These are phyloP conservation scores for Fusarium floridanum DNA, from an alignment of 2,329 filamentous ascomycete genomes.

Conservation along the genomic window DNA sequence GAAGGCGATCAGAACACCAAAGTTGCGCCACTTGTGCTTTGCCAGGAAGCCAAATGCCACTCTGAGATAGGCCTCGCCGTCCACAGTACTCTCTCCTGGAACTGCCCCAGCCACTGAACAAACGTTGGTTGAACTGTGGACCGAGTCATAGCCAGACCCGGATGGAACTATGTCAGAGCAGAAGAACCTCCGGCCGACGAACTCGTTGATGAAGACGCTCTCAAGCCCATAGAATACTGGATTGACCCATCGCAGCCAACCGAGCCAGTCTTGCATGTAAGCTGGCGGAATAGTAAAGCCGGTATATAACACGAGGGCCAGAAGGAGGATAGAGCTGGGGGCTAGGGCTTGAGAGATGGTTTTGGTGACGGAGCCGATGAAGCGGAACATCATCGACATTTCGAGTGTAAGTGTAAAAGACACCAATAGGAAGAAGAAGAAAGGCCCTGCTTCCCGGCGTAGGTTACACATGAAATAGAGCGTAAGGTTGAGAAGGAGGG, in stretches of 20 bases:
- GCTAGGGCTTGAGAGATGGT: slow-evolving; percentile 42
- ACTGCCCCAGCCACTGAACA: no score
- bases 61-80: no score
- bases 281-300: slow-evolving; percentile 59
- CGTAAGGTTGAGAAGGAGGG: slow-evolving; percentile 55
- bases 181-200: slow-evolving; percentile 59
- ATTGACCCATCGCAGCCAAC: slow-evolving; percentile 76
- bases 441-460: slow-evolving; percentile 66
- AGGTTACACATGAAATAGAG: slow-evolving; percentile 77
- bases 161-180: slow-evolving; percentile 58
- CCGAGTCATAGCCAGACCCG: slow-evolving; percentile 32
- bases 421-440: slow-evolving; percentile 62
- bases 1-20: no score
- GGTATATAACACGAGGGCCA: slow-evolving; percentile 60
- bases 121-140: no score
- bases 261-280: slow-evolving; percentile 64
- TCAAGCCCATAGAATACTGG: slow-evolving; percentile 75
- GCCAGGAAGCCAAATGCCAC: no score
- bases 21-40: no score
- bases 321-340: slow-evolving; percentile 40
- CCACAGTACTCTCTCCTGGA: no score
- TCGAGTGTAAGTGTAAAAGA: slow-evolving; percentile 67
- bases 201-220: slow-evolving; percentile 73
- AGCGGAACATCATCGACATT: slow-evolving; percentile 73
- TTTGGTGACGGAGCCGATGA: slow-evolving; percentile 44